Base-by-base conservation (phyloP, 495 filamentous ascomycete genomes). In the Penicillium atrosanguineum region DNA sequence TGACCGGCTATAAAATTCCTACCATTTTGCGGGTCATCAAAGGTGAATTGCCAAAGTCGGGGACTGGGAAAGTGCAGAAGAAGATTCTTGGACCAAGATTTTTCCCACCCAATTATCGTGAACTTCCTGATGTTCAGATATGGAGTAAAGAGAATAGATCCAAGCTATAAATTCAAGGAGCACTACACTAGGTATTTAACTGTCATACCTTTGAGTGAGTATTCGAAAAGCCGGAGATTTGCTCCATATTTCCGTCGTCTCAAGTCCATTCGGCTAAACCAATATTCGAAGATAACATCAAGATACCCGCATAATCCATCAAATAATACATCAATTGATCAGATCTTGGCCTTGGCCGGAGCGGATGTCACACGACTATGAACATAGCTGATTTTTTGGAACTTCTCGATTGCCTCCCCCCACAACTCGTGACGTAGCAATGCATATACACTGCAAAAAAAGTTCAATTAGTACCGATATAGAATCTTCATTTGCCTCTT, bases 61-160 rank as follows among this genome's bases (percentile, higher is more conserved):
- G 61, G 5, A 78, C 74, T 0, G 76, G 73, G 4, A 80, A 80
- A 50, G 76, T 80, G 9, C 69, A 76, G 58, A 80, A 80, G 68
- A 79, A 76, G 59, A 67, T 74, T 4, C 55, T 80, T 20, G 74
- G 76, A 6, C 75, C 76, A 9, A 38, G 59, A 23, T 74, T 73
- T 52, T 80, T 80, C 48, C 74, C 76, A 0, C 14, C 46, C 2
- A 61, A 68, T 21, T 80, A 73, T 53, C 20, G 42, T 18, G 47
- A 60, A 8, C 47, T 63, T 46, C 44, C 55, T 8, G 67, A 72
- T 14, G 68, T 79, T n/a, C 73, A 78, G 46, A 58, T 69, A 0
- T 79, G 74, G 77, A 55, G 36, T n/a, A 65, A 47, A 20, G 20
- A 46, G 7, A 53, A 37, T 12, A 52, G 25, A 11, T 31, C 60